Evolutionary conservation across 2,329 filamentous ascomycete genomes (phyloP), one percentile per base, ranked within the genome.

Genomic region (Diplodia intermedia): DNA sequence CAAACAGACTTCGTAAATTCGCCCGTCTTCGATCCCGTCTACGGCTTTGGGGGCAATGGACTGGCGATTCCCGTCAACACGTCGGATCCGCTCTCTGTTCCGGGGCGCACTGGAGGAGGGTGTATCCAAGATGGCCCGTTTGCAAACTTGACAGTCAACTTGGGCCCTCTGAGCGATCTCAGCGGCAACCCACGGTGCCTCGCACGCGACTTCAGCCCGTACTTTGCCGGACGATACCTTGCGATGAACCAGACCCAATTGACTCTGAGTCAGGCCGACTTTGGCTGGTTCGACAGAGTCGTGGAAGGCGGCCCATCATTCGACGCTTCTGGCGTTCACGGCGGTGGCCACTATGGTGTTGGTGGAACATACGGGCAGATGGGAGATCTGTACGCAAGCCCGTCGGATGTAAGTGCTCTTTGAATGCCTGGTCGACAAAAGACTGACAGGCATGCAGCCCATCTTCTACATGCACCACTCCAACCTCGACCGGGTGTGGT

Each of bases 121-220:
- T 88, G 86, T 72, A 78, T 89, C 3, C 79, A 75, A n/a, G 79
- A 77, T 0, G 85, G 85, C 0, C 85, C 85, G 0, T 86, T 87
- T 76, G 81, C 79, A 71, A 78, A 86, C 71, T 76, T 72, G 71
- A 72, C 70, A 1, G 79, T 83, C 40, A 81, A 81, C 68, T 77
- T 84, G 0, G 86, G 86, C 0, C 86, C 86, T 1, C 80, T 43
- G 36, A 55, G 52, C 43, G 74, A 74, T 23, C 69, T 79, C 1
- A 75, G 72, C n/a, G 76, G 76, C 69, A 79, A 80, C 57, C 78
- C 78, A 5, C 75, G 80, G 47, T 82, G 80, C 52, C 70, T 81
- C 8, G 72, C 74, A 14, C 76, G 79, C 43, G 79, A 80, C 69
- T 72, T 82, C 52, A 77, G 70, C n/a, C 60, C 60, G 12, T 63